Conservation (phyloP, 176 grass and related monocot genomes). For the Pontederia paniculata region DNA sequence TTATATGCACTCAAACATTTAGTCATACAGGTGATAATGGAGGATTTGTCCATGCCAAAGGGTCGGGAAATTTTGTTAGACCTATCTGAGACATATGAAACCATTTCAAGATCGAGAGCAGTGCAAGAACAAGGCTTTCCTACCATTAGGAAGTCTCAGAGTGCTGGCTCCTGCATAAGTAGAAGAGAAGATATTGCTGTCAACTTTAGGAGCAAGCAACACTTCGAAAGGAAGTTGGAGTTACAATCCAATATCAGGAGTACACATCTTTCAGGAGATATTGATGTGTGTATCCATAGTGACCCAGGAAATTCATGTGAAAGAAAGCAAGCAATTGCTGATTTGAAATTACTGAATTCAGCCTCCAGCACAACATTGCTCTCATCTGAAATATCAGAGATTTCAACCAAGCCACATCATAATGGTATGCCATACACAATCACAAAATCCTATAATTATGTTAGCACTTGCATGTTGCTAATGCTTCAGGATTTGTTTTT, state of each 20-base stretch:
- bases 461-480: background rate
- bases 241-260: background rate
- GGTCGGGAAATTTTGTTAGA: background rate
- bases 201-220: background rate
- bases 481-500: too few species aligned
- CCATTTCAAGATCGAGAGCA: background rate
- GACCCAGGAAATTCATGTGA: background rate
- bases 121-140: background rate
- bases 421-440: background rate
- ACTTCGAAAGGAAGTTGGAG: background rate
- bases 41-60: background rate
- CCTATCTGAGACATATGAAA: background rate
- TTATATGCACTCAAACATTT: too few species aligned
- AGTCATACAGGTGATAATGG: background rate
- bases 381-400: slow-evolving; percentile 1
- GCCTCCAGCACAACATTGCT: background rate
- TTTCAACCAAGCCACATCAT: too few species aligned
- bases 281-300: too few species aligned
- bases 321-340: background rate
- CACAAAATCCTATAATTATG: background rate
- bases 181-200: background rate
- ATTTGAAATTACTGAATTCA: background rate
- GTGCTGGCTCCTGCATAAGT: background rate
- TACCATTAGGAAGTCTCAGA: background rate
- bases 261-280: background rate